Conservation (phyloP, 192 early-diverging fungal genomes). For the Cladochytrium replicatum region DNA sequence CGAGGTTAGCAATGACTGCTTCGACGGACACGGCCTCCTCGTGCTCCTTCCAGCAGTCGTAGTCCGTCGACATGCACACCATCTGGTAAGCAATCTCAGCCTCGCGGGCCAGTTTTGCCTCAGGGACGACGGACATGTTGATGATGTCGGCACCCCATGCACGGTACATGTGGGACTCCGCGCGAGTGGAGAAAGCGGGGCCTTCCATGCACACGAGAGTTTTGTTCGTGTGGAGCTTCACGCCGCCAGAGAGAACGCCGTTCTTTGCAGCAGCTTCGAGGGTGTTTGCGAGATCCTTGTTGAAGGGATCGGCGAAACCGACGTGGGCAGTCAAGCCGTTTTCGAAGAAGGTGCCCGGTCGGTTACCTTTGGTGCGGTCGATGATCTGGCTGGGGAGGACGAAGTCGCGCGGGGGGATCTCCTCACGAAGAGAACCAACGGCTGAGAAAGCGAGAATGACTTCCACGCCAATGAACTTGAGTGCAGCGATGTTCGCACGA, state of each 20-base stretch:
- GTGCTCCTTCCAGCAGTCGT: constrained; percentile 65
- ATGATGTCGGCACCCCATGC: constrained; percentile 86
- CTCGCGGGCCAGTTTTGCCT: constrained; percentile 94
- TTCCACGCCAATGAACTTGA: constrained; percentile 88
- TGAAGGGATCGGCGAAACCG: constrained; percentile 89
- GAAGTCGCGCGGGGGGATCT: constrained; percentile 90
- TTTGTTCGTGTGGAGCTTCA: constrained; percentile 68
- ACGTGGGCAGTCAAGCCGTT: constrained; percentile 87
- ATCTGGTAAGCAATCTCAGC: constrained; percentile 98
- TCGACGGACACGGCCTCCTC: constrained; percentile 55
- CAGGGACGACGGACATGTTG: constrained; percentile 97
- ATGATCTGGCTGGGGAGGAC: constrained; percentile 89
- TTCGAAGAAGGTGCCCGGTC: constrained; percentile 89
- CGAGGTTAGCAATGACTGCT: constrained; percentile 82
- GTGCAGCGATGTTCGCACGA: constrained; percentile 94
- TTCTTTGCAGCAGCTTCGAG: constrained; percentile 39
- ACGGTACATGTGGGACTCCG: constrained; percentile 95
- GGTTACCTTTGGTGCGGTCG: constrained; percentile 96
- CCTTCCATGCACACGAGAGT: constrained; percentile 97
- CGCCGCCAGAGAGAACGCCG: constrained; percentile 22
- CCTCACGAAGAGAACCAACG: constrained; percentile 89
- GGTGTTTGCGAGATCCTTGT: constrained; percentile 58
- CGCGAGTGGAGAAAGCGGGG: constrained; percentile 93
- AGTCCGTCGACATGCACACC: constrained; percentile 99
- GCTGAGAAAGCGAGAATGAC: constrained; percentile 93